Evolutionary conservation across 139 green algal genomes (phyloP).

Genomic region (Nannochloris sp.): DNA sequence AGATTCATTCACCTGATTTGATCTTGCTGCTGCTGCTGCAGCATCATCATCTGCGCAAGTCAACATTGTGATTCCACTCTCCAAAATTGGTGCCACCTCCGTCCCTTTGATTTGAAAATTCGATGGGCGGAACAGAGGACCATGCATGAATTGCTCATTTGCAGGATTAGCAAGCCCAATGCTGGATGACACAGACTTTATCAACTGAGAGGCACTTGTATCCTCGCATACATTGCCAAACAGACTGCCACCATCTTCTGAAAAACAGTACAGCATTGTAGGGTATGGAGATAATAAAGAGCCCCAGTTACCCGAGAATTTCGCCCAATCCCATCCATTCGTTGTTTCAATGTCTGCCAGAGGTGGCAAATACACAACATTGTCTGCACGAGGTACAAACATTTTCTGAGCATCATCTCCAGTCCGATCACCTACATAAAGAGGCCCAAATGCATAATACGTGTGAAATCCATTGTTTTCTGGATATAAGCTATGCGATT

Average conservation of each 20-base stretch:
- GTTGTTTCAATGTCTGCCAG: not conserved
- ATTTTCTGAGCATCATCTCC: conserved; percentile 4
- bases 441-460: conserved; percentile 12
- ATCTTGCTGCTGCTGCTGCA: no score
- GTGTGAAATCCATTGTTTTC: conserved; percentile 7
- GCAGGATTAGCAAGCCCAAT: not conserved
- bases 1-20: no score
- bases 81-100: not conserved
- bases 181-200: not conserved
- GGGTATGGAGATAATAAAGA: not conserved
- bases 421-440: conserved; percentile 22
- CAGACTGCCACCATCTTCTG: not conserved
- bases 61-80: not conserved
- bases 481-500: conserved; percentile 17
- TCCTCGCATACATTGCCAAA: not conserved
- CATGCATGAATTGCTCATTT: not conserved
- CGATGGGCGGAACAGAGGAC: not conserved
- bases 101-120: conserved; percentile 1
- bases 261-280: not conserved
- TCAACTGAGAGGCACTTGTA: not conserved
- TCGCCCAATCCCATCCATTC: conserved; percentile 9
- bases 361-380: conserved; percentile 10
- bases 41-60: not conserved
- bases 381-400: conserved; percentile 13
- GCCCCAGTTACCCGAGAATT: conserved; percentile 23